A percentile compares a stretch with the other conserved stretches of the same genome.
These are phyloP conservation scores for Trichoderma atrobrunneum DNA, from an alignment of 2,329 filamentous ascomycete species.

Conservation along the genomic window DNA sequence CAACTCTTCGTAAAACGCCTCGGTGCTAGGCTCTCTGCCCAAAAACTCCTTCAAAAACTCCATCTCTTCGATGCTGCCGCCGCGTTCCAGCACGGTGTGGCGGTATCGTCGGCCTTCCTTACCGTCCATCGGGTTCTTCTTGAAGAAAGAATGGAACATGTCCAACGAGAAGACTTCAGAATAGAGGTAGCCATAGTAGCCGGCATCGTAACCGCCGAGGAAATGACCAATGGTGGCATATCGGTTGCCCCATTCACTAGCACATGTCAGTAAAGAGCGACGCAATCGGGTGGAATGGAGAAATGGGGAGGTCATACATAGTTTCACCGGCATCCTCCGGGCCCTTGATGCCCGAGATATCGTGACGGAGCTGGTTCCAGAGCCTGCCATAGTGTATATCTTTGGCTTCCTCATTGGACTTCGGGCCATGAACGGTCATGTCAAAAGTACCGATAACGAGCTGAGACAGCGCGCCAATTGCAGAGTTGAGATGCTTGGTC, in stretches of 20 bases:
- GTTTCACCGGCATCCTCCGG: constrained; percentile 63
- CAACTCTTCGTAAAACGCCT: constrained; percentile 78
- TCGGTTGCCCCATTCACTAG: constrained; percentile 68
- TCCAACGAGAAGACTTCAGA: constrained; percentile 80
- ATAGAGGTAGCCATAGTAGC: constrained; percentile 74
- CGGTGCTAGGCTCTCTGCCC: constrained; percentile 70
- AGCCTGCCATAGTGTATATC: constrained; percentile 60
- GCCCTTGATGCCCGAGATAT: constrained; percentile 72
- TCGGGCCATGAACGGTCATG: constrained; percentile 74
- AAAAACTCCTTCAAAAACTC: constrained; percentile 74
- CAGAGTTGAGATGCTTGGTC: constrained; percentile 79
- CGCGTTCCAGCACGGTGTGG: constrained; percentile 73
- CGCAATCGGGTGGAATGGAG: background rate
- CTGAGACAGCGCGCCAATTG: constrained; percentile 74
- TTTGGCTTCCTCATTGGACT: constrained; percentile 66
- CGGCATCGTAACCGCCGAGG: constrained; percentile 80
- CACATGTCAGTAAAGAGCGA: constrained; percentile 27
- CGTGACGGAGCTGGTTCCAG: constrained; percentile 70
- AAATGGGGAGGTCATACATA: constrained; percentile 36
- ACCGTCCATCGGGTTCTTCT: constrained; percentile 72
- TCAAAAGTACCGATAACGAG: constrained; percentile 80
- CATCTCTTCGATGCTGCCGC: constrained; percentile 80
- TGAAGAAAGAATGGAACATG: constrained; percentile 82
- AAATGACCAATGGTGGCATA: constrained; percentile 80
- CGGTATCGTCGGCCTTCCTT: constrained; percentile 72